These are phyloP conservation scores for Alternaria tenuissima DNA, from an alignment of 2,329 filamentous ascomycete species.

Conservation along the genomic window DNA sequence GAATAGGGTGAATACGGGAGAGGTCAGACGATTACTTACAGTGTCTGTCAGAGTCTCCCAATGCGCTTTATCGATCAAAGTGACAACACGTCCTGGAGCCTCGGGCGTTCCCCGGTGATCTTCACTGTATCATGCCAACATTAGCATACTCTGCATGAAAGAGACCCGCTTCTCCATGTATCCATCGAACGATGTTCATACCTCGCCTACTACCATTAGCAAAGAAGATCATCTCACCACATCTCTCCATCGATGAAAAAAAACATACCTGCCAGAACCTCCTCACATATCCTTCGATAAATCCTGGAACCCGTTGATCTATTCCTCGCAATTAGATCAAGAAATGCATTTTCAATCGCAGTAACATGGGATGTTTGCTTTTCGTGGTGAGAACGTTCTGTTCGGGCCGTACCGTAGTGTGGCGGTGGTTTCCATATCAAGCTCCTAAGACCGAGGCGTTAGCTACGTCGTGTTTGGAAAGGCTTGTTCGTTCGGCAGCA, in stretches of 20 bases:
- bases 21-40: slow-evolving; percentile 43
- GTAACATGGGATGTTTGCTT: not conserved
- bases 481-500: not conserved
- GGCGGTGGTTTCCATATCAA: slow-evolving; percentile 98
- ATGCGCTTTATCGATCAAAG: slow-evolving; percentile 82
- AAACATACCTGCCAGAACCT: slow-evolving; percentile 93
- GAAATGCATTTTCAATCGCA: not conserved
- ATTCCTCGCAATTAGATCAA: slow-evolving; percentile 61
- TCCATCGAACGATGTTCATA: slow-evolving; percentile 19
- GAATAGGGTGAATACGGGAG: slow-evolving; percentile 28
- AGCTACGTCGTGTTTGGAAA: not conserved
- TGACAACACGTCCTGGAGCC: slow-evolving; percentile 89
- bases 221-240: not conserved
- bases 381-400: not conserved
- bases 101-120: slow-evolving; percentile 93
- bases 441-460: slow-evolving; percentile 66
- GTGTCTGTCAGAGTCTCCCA: slow-evolving; percentile 80
- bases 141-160: not conserved
- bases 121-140: slow-evolving; percentile 64
- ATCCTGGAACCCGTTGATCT: slow-evolving; percentile 88
- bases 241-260: not conserved
- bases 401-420: slow-evolving; percentile 75
- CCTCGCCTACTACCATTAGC: slow-evolving; percentile 41
- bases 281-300: slow-evolving; percentile 91
- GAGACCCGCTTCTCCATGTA: not conserved